Evolutionary conservation across 2,329 filamentous ascomycete species (phyloP).

Genomic region (Aspergillus sp.): DNA sequence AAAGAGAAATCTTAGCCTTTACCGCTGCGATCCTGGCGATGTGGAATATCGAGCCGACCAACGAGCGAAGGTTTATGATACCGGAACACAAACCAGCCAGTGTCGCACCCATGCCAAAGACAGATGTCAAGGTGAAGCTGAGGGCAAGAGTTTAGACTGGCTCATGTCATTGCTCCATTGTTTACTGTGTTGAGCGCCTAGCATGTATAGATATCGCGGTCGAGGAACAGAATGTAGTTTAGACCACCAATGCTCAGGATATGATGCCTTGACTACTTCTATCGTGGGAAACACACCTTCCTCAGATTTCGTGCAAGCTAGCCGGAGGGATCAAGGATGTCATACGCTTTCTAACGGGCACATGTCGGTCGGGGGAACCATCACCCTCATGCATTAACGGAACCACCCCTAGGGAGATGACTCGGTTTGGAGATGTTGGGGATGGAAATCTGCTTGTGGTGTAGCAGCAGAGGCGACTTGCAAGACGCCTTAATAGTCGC

Average conservation of each 20-base stretch:
- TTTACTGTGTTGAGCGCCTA: neutral
- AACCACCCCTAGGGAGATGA: no score
- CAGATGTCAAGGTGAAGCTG: constrained; percentile 47
- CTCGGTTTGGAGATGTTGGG: no score
- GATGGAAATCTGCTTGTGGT: no score
- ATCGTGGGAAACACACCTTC: constrained; percentile 37
- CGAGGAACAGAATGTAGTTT: no score
- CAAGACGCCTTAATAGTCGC: no score
- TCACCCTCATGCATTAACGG: no score
- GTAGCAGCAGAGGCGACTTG: no score
- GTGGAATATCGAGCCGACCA: constrained; percentile 47
- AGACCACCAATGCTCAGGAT: no score
- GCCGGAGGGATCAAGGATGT: constrained; percentile 43
- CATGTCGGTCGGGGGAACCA: constrained; percentile 48
- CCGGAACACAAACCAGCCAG: constrained; percentile 42
- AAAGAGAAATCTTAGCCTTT: constrained; percentile 42
- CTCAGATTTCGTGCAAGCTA: constrained; percentile 43
- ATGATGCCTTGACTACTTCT: neutral
- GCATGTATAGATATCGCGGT: no score
- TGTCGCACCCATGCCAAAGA: constrained; percentile 42
- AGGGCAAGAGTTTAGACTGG: constrained; percentile 27
- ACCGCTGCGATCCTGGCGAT: constrained; percentile 44
- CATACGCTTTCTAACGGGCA: constrained; percentile 46
- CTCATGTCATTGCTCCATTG: neutral
- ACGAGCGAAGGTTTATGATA: constrained; percentile 40